Base-by-base conservation (phyloP, 2,329 filamentous ascomycete genomes). In the Alternaria incomplexa region DNA sequence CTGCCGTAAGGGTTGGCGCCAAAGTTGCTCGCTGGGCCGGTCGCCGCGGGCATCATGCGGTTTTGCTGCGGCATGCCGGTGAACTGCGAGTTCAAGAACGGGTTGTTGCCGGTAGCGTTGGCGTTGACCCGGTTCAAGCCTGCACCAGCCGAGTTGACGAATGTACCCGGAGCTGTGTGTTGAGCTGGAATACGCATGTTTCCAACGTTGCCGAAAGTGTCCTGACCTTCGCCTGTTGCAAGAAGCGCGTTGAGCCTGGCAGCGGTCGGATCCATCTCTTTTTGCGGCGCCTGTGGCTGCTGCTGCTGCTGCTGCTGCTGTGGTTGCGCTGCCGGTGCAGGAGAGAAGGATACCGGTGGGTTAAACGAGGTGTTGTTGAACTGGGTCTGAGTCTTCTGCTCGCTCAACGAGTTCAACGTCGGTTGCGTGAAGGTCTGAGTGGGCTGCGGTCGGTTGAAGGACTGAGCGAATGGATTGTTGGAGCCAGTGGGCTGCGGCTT, bases 131-230 rank as follows among this genome's bases (percentile, higher is more conserved):
- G 87, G 71, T 89, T 88, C 61, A 92, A 82, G n/a, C 93, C 92
- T 40, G 91, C 85, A 53, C 96, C 96, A 7, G 96, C 93, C 63
- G 93, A 97, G 82, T 99, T 99, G 82, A 99, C 91, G 79, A 98
- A 99, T 0, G 92, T 96, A 25, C 95, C 96, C 0, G 96, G 96
- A 1, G 96, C 93, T 0, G 96, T 99, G 80, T 99, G 96, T 78
- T 99, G 96, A 3, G 96, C 90, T 2, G 96, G 96, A 67, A 99
- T 97, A 80, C 96, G 93, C 50, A 97, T 86, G 68, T 98, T 93
- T 70, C 96, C 96, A n/a, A 93, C 93, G 79, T 99, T 99, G 68
- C 96, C 96, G 78, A 96, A 99, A 0, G 96, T 99, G 77, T 99
- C 96, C 84, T 96, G 92, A 23, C 96, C 96, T 61, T 99, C 96